Base-by-base conservation (phyloP, 768 basidiomycete species). In the Lepiota brunneoincarnata region DNA sequence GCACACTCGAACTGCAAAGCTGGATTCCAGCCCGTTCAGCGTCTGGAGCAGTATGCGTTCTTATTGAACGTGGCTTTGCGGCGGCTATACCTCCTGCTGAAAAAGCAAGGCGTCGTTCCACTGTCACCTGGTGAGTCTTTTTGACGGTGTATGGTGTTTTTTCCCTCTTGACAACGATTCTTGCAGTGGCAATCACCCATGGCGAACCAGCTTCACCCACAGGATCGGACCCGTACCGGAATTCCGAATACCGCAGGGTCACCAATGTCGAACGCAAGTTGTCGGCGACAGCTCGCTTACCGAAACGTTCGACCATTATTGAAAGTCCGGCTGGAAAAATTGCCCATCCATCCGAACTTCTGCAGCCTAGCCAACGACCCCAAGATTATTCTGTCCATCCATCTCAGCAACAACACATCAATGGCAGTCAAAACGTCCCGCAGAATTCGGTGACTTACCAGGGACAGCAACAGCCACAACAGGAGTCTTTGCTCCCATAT, bases 41-140 rank as follows among this genome's bases (percentile, higher is more conserved):
- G 96, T 53, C 72, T 99, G 59, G 97, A 99, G 74, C 97, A 99
- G 67, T 99, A 97, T 68, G 92, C 97, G 2, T 99, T 95, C 77
- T 72, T 99, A 53, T 75, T 99, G 49, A 98, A 98, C 65, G 97
- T 98, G 20, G 97, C 96, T 17, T 76, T 99, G 51, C 79, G 95
- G 60, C 81, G 96, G 63, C 75, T 99, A 49, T 98, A 94, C 70
- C 80, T 91, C 26, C 79, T 91, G 35, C 72, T 92, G 63, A 91
- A 89, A 76, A 89, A 90, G 71, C 84, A 91, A 62, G 94, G 94
- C 10, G 91, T 93, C 35, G 89, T 96, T 20, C 86, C 91, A n/a
- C 71, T 88, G 49, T 83, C 88, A 4, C 86, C 89, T 51, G 80
- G 91, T 92, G 72, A 61, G 70, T 49, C 26, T 41, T 17, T 47